Base-by-base conservation (phyloP, 2,329 filamentous ascomycete genomes). In the Pleomassaria siparia region DNA sequence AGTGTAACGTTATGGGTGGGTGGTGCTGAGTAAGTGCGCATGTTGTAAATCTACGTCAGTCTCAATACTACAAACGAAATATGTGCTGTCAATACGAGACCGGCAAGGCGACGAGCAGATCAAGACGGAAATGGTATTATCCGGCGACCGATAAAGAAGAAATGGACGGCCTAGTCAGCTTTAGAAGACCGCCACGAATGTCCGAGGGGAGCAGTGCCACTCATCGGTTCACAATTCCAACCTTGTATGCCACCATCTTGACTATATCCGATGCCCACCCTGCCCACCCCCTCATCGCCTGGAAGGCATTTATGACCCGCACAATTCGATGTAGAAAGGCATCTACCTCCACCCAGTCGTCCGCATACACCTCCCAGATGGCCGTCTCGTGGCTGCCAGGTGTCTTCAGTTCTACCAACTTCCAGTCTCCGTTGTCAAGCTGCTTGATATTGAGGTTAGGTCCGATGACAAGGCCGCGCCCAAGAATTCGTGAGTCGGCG, bases 361-460 rank as follows among this genome's bases (percentile, higher is more conserved):
- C 72, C 0, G 76, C 82, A 62, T 82, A 84, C 36, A 78, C 72
- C 62, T 88, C 85, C 79, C 83, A 86, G 1, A 82, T 66, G 0
- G 77, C 78, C 26, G 70, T 70, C 43, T 76, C 73, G 37, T 58
- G 62, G 22, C 66, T 70, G 11, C 58, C 64, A 10, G 58, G 49
- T 3, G 60, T 53, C 6, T 59, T 59, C 8, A 62, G 53, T 5
- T 54, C 55, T 15, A 59, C 60, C 30, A 65, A 36, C 21, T 63
- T 51, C 64, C 62, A 69, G 44, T 69, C 58, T 29, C 66, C 66
- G 6, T 49, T 55, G 2, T 62, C 73, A 36, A 75, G 72, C 21
- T 74, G 70, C 40, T 73, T 65, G 29, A 80, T 64, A 57, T 74
- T 70, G 36, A 83, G 66, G 44, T 76, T 80, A 6, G 84, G 83